A percentile compares a stretch with the other conserved stretches of the same genome.
Evolutionary conservation across 1,284 basidiomycete species (phyloP).

Genomic region (Trametes versicolor): DNA sequence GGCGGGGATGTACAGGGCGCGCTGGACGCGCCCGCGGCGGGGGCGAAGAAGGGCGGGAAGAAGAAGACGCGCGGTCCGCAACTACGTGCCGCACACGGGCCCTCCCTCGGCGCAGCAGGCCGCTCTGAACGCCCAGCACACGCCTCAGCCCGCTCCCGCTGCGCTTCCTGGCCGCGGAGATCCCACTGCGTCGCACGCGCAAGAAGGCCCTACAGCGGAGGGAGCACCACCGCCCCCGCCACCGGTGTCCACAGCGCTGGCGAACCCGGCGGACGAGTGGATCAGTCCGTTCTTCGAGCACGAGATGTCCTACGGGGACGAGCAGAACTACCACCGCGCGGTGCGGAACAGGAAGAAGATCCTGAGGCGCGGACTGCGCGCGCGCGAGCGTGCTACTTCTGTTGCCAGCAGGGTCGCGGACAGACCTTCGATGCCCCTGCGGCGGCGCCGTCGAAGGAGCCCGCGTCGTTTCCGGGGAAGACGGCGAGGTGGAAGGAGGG

Average conservation of each 20-base stretch:
- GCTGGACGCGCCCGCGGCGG: slow-evolving; percentile 23
- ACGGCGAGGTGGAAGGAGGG: slow-evolving; percentile 40
- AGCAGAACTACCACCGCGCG: slow-evolving; percentile 67
- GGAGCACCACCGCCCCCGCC: slow-evolving; percentile 36
- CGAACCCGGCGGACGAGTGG: slow-evolving; percentile 83
- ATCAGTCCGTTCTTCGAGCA: slow-evolving; percentile 92
- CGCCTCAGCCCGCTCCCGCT: slow-evolving; percentile 67
- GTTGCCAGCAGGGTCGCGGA: slow-evolving; percentile 47
- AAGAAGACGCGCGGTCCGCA: slow-evolving; percentile 93
- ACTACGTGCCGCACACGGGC: slow-evolving; percentile 79
- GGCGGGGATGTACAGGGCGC: slow-evolving; percentile 37
- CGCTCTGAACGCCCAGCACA: slow-evolving; percentile 54
- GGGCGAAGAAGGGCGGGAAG: slow-evolving; percentile 58
- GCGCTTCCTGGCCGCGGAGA: slow-evolving; percentile 72
- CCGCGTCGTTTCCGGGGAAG: slow-evolving; percentile 37
- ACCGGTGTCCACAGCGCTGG: slow-evolving; percentile 52
- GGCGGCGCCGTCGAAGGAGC: slow-evolving; percentile 20
- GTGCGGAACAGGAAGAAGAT: slow-evolving; percentile 83
- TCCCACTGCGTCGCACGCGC: slow-evolving; percentile 59
- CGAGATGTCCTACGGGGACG: slow-evolving; percentile 84
- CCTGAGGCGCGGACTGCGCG: slow-evolving; percentile 74
- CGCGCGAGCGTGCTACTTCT: slow-evolving; percentile 78
- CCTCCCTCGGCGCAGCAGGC: slow-evolving; percentile 51
- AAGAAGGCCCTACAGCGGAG: slow-evolving; percentile 40
- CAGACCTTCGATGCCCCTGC: not conserved